Base-by-base conservation (phyloP, 495 filamentous ascomycete species). In the Podospora australis region DNA sequence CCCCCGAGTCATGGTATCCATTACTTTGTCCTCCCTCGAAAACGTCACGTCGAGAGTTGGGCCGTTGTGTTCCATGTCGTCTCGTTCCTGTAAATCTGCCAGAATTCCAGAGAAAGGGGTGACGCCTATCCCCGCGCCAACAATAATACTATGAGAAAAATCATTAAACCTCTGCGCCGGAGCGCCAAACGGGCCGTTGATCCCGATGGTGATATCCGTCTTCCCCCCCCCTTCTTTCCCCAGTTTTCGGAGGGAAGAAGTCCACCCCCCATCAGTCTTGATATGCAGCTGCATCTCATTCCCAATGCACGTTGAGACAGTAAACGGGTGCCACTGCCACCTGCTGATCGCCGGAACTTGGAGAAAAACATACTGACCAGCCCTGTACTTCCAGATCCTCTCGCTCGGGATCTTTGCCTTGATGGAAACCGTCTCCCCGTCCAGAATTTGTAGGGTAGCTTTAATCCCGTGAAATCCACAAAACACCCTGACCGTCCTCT, bases 261-360 rank as follows among this genome's bases (percentile, higher is more conserved):
- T 63, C 68, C 43, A 75, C 57, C 52, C 74, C 62, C 23, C 65
- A 62, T 14, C 67, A 62, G n/a, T 70, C 66, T 59, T 78, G 40
- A 82, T 70, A 39, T 55, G 52, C 4, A 55, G 46, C 47, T 46
- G 52, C 19, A 75, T 57, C 3, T 69, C 73, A 44, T 73, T 58
- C n/a, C 59, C 59, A 3, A 55, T 46, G 5, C 53, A 56, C 2
- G 39, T 41, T 13, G 52, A 55, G 10, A 55, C 52, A 11, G 52
- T 55, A 35, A 55, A 55, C 8, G 62, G 67, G 44, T 69, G 67
- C 65, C 66, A 69, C 46, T 69, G 65, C 35, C 69, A 69, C 4
- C 35, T 36, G 13, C 58, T 63, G 23, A 69, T 23, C n/a, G 49
- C 19, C 6, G 66, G 64, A 2, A 69, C 57, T 35, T 67, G 64